Evolutionary conservation across 805 yeast genomes (phyloP), one percentile per base, ranked within the genome.

Genomic region (Yarrowia keelungensis): DNA sequence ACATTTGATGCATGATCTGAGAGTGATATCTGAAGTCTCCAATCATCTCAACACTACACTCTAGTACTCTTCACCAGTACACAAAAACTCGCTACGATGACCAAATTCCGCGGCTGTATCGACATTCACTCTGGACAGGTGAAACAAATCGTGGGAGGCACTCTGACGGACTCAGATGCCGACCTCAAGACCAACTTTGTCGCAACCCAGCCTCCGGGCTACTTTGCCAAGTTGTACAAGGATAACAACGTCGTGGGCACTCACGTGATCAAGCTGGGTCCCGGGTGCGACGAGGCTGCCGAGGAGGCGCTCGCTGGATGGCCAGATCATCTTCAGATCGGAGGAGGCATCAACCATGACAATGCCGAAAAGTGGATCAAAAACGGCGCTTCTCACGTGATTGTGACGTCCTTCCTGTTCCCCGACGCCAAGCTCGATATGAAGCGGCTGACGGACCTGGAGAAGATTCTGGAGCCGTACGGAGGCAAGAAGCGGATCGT

Each of bases 111-210:
- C 74, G 98, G 98, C 0, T 95, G 99, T 75, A 94, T 95, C 46
- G 99, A 95, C 76, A 87, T 95, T 69, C 99, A 95, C 78, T 85
- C 89, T 8, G 99, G 99, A 1, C 89, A 91, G 73, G 99, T 95
- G 70, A 95, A 95, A 75, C 99, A 95, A 77, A 95, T 95, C 67
- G 98, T 95, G 0, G 99, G 99, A 8, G 97, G 97, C 0, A 90
- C 97, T 0, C 81, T 95, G 22, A 82, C 84, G 0, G 78, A 77
- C n/a, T 74, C 77, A 9, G 78, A 78, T 10, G 85, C 81, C 68
- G 68, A 72, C 14, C 81, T 86, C 9, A 77, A 84, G 35, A 90
- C 95, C 7, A 95, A 95, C 77, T 93, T 90, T 75, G 90, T 93
- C 5, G 87, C 97, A 1, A 79, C 84, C 36, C 84, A 89, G 58